phyloP scores from a whole-genome alignment of 129 eudicot species.

The Mikania micrantha region DNA sequence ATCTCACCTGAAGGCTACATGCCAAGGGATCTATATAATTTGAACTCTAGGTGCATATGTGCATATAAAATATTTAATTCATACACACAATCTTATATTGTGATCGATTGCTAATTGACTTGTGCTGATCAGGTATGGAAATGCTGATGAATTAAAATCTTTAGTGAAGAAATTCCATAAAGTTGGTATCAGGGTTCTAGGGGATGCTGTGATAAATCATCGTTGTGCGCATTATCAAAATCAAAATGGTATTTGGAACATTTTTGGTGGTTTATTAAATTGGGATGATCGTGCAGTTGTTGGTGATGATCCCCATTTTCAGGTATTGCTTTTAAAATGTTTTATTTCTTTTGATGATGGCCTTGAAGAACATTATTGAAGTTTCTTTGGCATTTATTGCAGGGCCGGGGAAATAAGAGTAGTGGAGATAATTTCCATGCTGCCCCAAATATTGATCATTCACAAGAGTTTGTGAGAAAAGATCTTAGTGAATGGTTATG shows the following conservation, averaged over 20 bases:
- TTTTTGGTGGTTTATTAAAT: constrained; percentile 82
- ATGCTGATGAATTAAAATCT: constrained; percentile 56
- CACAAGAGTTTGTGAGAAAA: constrained; percentile 92
- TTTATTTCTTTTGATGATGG: background rate
- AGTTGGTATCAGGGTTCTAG: constrained; percentile 67
- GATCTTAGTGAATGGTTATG: constrained; percentile 83
- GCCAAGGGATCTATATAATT: constrained; percentile 82
- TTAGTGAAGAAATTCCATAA: constrained; percentile 64
- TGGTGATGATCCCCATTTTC: constrained; percentile 95
- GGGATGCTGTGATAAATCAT: constrained; percentile 90
- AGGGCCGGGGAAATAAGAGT: constrained; percentile 96
- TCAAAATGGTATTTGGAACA: constrained; percentile 89
- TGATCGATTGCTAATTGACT: background rate
- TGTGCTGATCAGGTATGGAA: constrained; percentile 63
- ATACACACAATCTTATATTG: background rate
- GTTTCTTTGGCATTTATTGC: background rate
- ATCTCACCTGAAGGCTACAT: constrained; percentile 97
- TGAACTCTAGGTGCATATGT: constrained; percentile 69
- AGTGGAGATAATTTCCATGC: constrained; percentile 99
- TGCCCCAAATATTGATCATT: constrained; percentile 96
- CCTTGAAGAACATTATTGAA: background rate
- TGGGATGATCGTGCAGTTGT: constrained; percentile 99
- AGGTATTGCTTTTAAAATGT: constrained; percentile 34
- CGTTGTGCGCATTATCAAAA: constrained; percentile 74
- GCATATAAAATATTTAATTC: background rate